phyloP scores from a whole-genome alignment of 1,139 yeast species.

The Blastobotrys niveus region DNA sequence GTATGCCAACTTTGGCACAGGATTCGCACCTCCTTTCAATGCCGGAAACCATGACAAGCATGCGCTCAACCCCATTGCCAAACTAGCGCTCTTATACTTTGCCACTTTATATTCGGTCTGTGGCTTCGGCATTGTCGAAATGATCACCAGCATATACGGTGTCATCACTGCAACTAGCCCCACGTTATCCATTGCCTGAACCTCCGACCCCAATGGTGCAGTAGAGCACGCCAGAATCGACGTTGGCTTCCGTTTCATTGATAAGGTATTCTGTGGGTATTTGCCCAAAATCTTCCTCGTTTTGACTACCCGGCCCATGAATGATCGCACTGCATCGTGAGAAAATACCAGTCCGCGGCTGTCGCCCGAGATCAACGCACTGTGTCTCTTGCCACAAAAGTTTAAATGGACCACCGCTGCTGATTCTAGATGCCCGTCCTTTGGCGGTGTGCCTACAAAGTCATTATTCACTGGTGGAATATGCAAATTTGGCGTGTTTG shows the following conservation, averaged over 20 bases:
- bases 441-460: slow-evolving; percentile 22
- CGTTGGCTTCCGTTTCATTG: slow-evolving; percentile 25
- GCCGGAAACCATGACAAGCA: slow-evolving; percentile 59
- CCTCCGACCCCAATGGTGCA: slow-evolving; percentile 51
- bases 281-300: slow-evolving; percentile 52
- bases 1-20: slow-evolving; percentile 46
- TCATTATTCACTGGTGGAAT: slow-evolving; percentile 35
- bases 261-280: slow-evolving; percentile 29
- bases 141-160: slow-evolving; percentile 44
- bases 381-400: slow-evolving; percentile 53
- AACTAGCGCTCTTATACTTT: slow-evolving; percentile 39
- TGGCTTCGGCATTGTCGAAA: slow-evolving; percentile 51
- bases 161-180: slow-evolving; percentile 62
- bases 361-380: slow-evolving; percentile 57
- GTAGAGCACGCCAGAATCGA: slow-evolving; percentile 41
- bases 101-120: slow-evolving; percentile 52
- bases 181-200: slow-evolving; percentile 48
- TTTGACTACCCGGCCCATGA: slow-evolving; percentile 47
- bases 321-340: slow-evolving; percentile 54
- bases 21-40: slow-evolving; percentile 21
- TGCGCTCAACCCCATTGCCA: slow-evolving; percentile 40
- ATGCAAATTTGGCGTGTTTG: slow-evolving; percentile 30
- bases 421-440: slow-evolving; percentile 51
- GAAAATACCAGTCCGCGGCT: slow-evolving; percentile 51
- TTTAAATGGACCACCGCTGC: slow-evolving; percentile 44